Evolutionary conservation across 2,329 filamentous ascomycete genomes (phyloP).

Genomic region (Neofusicoccum sp.): DNA sequence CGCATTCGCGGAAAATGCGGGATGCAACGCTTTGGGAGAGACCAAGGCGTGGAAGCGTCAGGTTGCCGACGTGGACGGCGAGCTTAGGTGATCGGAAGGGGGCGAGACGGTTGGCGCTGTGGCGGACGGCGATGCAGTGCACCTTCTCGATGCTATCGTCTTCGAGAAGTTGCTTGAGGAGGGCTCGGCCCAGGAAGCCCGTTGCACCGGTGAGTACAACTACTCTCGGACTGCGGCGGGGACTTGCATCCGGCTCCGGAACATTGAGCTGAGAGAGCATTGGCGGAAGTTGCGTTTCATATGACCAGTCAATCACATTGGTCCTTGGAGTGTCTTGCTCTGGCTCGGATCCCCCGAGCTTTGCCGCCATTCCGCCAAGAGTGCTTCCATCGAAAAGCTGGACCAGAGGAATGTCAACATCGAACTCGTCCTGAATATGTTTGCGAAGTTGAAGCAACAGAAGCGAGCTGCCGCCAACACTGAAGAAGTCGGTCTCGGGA

Average conservation of each 20-base stretch:
- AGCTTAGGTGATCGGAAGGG: constrained; percentile 29
- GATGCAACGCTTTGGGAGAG: constrained; percentile 30
- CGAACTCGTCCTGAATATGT: constrained; percentile 36
- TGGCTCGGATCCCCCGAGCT: background rate
- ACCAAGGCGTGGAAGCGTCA: constrained; percentile 34
- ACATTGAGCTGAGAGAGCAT: no score
- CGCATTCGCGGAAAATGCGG: constrained; percentile 26
- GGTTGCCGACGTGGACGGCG: constrained; percentile 37
- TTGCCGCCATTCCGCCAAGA: constrained; percentile 9
- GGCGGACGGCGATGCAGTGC: constrained; percentile 19
- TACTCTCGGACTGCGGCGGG: background rate
- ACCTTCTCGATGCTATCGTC: background rate
- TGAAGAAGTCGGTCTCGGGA: constrained; percentile 32
- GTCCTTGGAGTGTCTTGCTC: no score
- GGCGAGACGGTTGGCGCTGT: background rate
- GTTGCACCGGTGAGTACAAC: constrained; percentile 20
- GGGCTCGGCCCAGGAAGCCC: constrained; percentile 14
- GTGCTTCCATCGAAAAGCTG: constrained; percentile 12
- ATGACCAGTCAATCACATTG: no score
- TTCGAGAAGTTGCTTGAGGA: constrained; percentile 6
- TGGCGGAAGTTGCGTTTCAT: no score
- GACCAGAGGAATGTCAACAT: constrained; percentile 18
- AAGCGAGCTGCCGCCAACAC: constrained; percentile 38
- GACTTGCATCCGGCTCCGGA: constrained; percentile 21
- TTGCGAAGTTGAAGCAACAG: constrained; percentile 32